phyloP scores from a whole-genome alignment of 148 eudicot genomes.

The Amaranthus cruentus region DNA sequence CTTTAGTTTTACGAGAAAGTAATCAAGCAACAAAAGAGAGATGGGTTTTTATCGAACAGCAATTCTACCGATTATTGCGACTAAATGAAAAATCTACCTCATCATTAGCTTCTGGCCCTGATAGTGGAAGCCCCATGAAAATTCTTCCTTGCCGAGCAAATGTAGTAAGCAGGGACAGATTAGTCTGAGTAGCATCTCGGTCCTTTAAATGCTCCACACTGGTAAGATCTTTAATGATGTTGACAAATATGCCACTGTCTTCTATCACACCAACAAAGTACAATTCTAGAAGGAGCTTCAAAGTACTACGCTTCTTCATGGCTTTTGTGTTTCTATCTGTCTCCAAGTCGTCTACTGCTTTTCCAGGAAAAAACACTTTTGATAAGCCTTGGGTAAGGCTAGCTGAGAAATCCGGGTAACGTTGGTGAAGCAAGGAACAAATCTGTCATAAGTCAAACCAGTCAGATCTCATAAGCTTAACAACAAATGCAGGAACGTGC shows the following conservation, averaged over 20 bases:
- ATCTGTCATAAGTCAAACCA: slow-evolving; percentile 39
- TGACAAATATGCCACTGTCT: slow-evolving; percentile 68
- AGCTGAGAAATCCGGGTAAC: slow-evolving; percentile 84
- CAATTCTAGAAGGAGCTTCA: slow-evolving; percentile 92
- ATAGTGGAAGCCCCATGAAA: slow-evolving; percentile 71
- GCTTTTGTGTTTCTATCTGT: slow-evolving; percentile 76
- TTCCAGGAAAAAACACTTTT: slow-evolving; percentile 78
- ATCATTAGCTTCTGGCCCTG: slow-evolving; percentile 74
- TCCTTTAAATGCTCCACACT: slow-evolving; percentile 82
- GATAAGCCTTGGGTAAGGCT: slow-evolving; percentile 73
- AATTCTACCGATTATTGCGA: neutral
- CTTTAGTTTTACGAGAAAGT: neutral
- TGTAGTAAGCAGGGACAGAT: slow-evolving; percentile 89
- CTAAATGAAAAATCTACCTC: slow-evolving; percentile 42
- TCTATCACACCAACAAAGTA: slow-evolving; percentile 86
- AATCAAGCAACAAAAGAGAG: neutral
- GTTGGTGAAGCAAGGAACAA: slow-evolving; percentile 92
- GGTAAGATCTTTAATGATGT: slow-evolving; percentile 83
- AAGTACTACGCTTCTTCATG: slow-evolving; percentile 88
- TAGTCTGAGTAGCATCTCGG: slow-evolving; percentile 86
- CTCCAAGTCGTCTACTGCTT: slow-evolving; percentile 75
- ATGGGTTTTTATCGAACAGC: neutral
- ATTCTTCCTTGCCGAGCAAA: slow-evolving; percentile 93
- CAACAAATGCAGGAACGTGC: neutral
- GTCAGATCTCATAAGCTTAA: slow-evolving; percentile 10